Evolutionary conservation across 1,139 yeast genomes (phyloP), one percentile per base, ranked within the genome.

Genomic region (Scheffersomyces quercinus): DNA sequence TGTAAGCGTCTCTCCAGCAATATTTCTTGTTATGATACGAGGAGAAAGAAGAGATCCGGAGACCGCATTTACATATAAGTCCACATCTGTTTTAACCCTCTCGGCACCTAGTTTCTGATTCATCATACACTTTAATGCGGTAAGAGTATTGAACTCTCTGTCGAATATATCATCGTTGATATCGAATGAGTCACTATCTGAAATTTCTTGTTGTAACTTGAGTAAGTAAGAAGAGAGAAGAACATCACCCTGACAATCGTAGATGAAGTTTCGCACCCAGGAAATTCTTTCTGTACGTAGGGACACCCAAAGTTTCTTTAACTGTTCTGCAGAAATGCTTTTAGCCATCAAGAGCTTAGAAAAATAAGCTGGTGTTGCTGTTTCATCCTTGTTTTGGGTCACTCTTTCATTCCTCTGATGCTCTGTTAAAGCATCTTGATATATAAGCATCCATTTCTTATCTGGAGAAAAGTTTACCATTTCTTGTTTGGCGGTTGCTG

Each of bases 371-470:
- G 97, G 96, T 4, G 86, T 73, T 32, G 56, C 50, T 28, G 75
- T 69, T 47, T 75, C 76, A 42, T 68, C 71, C 33, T 65, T 62
- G 41, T 56, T 62, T 28, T 51, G 47, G 28, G 47, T 45, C 26
- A 47, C 52, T 38, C 43, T 30, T 62, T 75, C 78, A 58, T 77
- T 73, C 55, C 85, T 76, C 53, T 85, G 85, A 56, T 75, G 75
- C 55, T 88, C 97, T 6, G 91, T 80, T 44, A 88, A 73, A 29
- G 86, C 83, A 62, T 90, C 97, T 61, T 93, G 98, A 54, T 86
- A 83, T 36, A 93, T 86, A 54, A 93, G 75, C 83, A 88, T 82
- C 96, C 97, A 89, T 65, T 93, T 93, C 55, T 90, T 88, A 42
- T 85, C 88, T 0, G 81, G 71, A 36, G 86, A 80, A 58, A 87